Conservation (phyloP, 2,329 filamentous ascomycete genomes). For the Podosphaera aphanis region DNA sequence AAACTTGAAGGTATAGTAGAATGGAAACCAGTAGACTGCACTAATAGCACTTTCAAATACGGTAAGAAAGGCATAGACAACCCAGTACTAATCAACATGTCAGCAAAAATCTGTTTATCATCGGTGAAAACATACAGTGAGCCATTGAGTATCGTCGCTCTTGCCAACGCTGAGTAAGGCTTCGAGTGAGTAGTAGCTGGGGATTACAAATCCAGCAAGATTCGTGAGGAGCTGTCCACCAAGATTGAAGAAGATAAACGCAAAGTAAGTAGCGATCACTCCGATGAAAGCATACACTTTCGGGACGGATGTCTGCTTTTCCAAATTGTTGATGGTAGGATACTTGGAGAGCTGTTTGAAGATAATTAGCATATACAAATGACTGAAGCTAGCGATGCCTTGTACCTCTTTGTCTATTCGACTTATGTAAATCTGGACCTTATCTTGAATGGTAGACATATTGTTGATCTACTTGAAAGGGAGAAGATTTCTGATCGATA, state of each 20-base stretch:
- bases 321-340: constrained; percentile 59
- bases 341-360: constrained; percentile 54
- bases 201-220: constrained; percentile 60
- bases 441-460: constrained; percentile 61
- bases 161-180: constrained; percentile 52
- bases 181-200: constrained; percentile 61
- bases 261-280: constrained; percentile 58
- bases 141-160: constrained; percentile 61
- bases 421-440: constrained; percentile 51
- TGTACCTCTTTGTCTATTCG: constrained; percentile 63
- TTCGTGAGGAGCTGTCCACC: constrained; percentile 75
- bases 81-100: constrained; percentile 44
- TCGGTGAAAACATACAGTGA: constrained; percentile 31
- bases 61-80: constrained; percentile 63
- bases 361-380: constrained; percentile 2
- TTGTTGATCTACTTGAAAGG: not conserved
- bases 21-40: constrained; percentile 87
- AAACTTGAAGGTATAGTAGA: constrained; percentile 99
- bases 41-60: constrained; percentile 63
- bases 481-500: not conserved
- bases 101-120: not conserved
- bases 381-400: not conserved
- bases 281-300: constrained; percentile 71
- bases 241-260: constrained; percentile 82
- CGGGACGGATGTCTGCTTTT: constrained; percentile 61